Evolutionary conservation across 352 stramenopile genomes (phyloP), one percentile per base, ranked within the genome.

Genomic region (Globisporangium camurandrum): DNA sequence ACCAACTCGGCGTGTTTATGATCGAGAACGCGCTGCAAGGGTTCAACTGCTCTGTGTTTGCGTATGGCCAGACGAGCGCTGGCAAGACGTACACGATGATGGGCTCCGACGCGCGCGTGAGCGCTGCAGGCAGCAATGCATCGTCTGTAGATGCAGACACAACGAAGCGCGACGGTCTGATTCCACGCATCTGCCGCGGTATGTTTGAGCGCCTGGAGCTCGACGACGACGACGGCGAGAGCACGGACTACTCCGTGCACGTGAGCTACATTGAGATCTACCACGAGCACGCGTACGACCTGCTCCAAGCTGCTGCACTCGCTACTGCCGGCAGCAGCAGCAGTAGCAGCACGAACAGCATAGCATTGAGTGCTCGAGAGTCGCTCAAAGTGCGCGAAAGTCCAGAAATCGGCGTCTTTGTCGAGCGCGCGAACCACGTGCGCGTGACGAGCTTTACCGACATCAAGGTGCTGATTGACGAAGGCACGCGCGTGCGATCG

Each of bases 201-300:
- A 36, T 92, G 1, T 87, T 87, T 51, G 64, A 72, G n/a, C 64
- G 67, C 22, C 59, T 86, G 1, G 46, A 48, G 3, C 51, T 76
- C 4, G 44, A 71, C 5, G 36, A 50, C 49, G 12, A 28, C 44
- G 11, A 17, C 46, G 11, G 17, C 49, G 16, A 34, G 11, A 41
- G 36, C 9, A 31, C 20, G 9, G 52, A 60, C 17, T 66, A 56
- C 44, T 50, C 62, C 23, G 54, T 88, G 3, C 61, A 85, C 45
- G 66, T 92, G 43, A 90, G 75, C 52, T 92, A 85, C 51, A 67
- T 90, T n/a, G 81, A 90, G 52, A 82, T 92, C 22, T 88, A 86
- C 49, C 71, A 90, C 19, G 78, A 93, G 33, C 76, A 51, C 41
- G 76, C 88, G 8, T 90, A 85, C 36, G 78, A 90, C 36, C 40